Percentiles rank a stretch among this genome's conserved stretches.
These are phyloP conservation scores for Oryza coarctata DNA, from an alignment of 176 grass and related monocot species.

Conservation along the genomic window DNA sequence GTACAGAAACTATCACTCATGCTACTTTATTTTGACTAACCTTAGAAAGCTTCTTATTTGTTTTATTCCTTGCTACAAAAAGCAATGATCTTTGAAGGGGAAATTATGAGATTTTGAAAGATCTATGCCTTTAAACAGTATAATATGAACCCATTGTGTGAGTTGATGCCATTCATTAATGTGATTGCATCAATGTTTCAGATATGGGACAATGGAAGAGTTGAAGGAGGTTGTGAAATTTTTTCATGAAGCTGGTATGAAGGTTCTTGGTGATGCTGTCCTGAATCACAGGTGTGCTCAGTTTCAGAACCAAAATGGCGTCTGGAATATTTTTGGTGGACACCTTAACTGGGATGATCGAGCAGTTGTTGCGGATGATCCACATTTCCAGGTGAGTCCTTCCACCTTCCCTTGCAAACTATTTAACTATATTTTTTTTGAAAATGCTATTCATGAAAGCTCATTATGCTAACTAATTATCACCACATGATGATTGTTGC, in stretches of 20 bases:
- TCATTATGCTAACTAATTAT: constrained; percentile 15
- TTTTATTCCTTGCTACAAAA: not conserved
- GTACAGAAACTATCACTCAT: not conserved
- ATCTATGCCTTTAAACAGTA: not conserved
- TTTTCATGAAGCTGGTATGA: constrained; percentile 75
- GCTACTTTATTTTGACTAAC: constrained; percentile 10
- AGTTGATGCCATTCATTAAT: constrained; percentile 23
- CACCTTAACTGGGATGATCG: constrained; percentile 82
- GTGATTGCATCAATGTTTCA: constrained; percentile 37
- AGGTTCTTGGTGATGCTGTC: constrained; percentile 96
- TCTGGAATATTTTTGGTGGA: constrained; percentile 98
- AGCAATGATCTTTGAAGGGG: not conserved
- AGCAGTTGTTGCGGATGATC: constrained; percentile 95
- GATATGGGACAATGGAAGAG: constrained; percentile 88
- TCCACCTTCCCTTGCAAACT: constrained; percentile 8
- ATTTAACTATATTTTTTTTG: not conserved
- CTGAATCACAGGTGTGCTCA: constrained; percentile 96
- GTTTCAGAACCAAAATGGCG: constrained; percentile 67
- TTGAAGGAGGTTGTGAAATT: constrained; percentile 76
- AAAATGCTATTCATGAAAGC: not conserved
- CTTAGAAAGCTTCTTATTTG: not conserved
- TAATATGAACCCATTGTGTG: not conserved
- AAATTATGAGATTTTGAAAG: not conserved
- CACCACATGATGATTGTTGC: not conserved
- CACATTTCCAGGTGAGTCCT: constrained; percentile 84